Base-by-base conservation (phyloP, 2,329 filamentous ascomycete genomes). In the Colletotrichum horii region DNA sequence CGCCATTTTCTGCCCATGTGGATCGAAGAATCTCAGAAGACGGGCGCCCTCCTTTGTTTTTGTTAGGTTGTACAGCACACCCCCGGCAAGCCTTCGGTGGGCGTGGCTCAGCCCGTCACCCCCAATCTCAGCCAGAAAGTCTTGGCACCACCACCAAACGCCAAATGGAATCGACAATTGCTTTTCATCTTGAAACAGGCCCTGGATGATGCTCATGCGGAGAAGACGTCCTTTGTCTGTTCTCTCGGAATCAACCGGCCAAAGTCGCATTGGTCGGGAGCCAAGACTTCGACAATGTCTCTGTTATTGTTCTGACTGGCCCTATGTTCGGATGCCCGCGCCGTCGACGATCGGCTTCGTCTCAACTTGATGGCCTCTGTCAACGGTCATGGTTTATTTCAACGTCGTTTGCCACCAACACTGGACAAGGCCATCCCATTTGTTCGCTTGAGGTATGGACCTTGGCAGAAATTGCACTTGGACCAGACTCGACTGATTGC, bases 161-260 rank as follows among this genome's bases (percentile, higher is more conserved):
- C 34, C 65, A 36, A 58, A 36, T 28, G 56, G 61, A 32, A 32
- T 70, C 55, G 26, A 48, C 36, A 32, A 26, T 60, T 69, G 34
- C 56, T 62, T 55, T 52, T 62, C 67, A 38, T 48, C n/a, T 22
- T 70, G 67, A 70, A 70, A 70, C 67, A 70, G 24, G 43, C 71
- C 43, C 71, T 56, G 24, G 38, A 48, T 34, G 24, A 56, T 36
- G 16, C 14, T 32, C 19, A 34, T 66, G 61, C 61, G 52, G 62
- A 67, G 52, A 36, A n/a, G 15, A 14, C 32, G 16, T 16, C 43
- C 6, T 38, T 43, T 9, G 28, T 71, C 69, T 72, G 64, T 66
- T 69, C 58, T 43, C 48, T 75, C 74, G 74, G 70, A 68, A 75
- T 32, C 58, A 75, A 60, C 70, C 70, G 74, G 74, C 43, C 64